Evolutionary conservation across 331 rosid species (phyloP).

Genomic region (Rosa hybrid): DNA sequence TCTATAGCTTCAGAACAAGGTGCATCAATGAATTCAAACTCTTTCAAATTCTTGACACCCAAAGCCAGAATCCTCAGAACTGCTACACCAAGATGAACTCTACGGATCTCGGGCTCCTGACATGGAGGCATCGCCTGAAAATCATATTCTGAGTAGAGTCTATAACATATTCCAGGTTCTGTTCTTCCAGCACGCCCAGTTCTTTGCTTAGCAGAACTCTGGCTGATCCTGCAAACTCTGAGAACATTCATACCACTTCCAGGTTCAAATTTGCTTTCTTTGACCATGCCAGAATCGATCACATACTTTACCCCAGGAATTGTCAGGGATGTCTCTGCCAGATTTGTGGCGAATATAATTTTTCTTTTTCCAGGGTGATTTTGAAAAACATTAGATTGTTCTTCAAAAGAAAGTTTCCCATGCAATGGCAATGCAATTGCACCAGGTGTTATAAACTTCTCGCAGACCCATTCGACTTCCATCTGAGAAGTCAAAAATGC

Average conservation of each 20-base stretch:
- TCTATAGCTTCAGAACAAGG: conserved; percentile 83
- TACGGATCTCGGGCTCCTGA: conserved; percentile 95
- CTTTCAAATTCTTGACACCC: conserved; percentile 68
- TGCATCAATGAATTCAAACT: conserved; percentile 88
- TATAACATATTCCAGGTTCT: conserved; percentile 86
- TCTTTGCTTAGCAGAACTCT: conserved; percentile 93
- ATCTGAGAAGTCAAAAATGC: conserved; percentile 91
- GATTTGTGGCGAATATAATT: conserved; percentile 89
- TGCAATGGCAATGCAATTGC: conserved; percentile 79
- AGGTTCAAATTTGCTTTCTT: conserved; percentile 86
- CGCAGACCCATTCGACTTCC: conserved; percentile 98
- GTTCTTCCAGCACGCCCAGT: conserved; percentile 99
- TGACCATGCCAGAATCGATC: conserved; percentile 80
- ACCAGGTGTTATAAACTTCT: conserved; percentile 55
- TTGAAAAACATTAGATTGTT: conserved; percentile 74
- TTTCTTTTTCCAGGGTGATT: conserved; percentile 69
- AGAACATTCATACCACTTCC: conserved; percentile 91
- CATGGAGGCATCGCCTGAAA: conserved; percentile 63
- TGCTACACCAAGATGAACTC: conserved; percentile 98
- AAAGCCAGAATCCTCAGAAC: conserved; percentile 87
- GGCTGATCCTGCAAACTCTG: conserved; percentile 79
- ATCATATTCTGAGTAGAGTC: conserved; percentile 77
- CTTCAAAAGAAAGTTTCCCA: conserved; percentile 81
- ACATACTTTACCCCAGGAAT: conserved; percentile 97
- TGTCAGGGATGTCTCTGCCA: conserved; percentile 94